Conservation (phyloP, 805 yeast species). For the Blastobotrys muscicola region DNA sequence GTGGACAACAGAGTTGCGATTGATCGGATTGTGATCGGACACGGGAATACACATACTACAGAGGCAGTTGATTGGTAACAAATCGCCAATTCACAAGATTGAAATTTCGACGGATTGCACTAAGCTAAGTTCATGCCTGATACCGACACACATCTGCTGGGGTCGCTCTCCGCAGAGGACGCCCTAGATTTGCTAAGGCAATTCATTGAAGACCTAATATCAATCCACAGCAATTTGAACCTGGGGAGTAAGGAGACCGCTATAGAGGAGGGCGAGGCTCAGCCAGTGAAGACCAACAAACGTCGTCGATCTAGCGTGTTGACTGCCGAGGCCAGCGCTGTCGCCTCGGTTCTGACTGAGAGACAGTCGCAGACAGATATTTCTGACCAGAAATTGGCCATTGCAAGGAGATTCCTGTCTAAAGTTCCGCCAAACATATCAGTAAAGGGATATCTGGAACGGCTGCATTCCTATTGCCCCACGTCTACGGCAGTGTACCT, state of each 20-base stretch:
- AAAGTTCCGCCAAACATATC: slow-evolving; percentile 25
- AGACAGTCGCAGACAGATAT: neutral
- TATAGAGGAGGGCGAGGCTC: neutral
- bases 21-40: no score
- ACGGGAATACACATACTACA: no score
- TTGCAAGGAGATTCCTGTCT: slow-evolving; percentile 26
- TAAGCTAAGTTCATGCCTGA: neutral
- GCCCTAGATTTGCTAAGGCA: slow-evolving; percentile 19
- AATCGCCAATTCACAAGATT: neutral
- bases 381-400: slow-evolving; percentile 8
- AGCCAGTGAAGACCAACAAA: neutral
- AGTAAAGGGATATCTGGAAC: slow-evolving; percentile 24
- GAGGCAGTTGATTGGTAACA: neutral
- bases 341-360: slow-evolving; percentile 9
- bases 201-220: slow-evolving; percentile 14
- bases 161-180: slow-evolving; percentile 11
- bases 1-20: no score
- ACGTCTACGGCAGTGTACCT: slow-evolving; percentile 31
- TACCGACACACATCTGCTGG: slow-evolving; percentile 2
- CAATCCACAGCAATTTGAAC: slow-evolving; percentile 11
- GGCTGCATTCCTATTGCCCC: slow-evolving; percentile 33
- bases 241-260: neutral
- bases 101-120: neutral
- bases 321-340: slow-evolving; percentile 15
- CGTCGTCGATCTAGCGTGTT: slow-evolving; percentile 11